Conservation (phyloP, 257 asterid species). For the Salvia hispanica region DNA sequence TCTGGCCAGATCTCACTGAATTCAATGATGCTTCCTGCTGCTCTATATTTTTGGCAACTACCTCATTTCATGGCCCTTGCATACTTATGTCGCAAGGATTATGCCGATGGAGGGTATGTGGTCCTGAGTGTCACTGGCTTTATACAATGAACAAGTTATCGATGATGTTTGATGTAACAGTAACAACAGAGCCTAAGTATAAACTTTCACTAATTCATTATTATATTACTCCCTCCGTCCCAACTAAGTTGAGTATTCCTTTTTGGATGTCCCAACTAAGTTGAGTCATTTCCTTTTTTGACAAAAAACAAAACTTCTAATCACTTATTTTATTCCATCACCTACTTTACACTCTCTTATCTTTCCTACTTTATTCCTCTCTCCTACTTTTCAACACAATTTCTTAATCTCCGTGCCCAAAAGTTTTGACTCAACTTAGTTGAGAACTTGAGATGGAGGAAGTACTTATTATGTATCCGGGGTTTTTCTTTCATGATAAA, state of each 20-base stretch:
- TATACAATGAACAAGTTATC: background rate
- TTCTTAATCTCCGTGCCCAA: too few species aligned
- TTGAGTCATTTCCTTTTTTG: too few species aligned
- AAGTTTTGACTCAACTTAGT: too few species aligned
- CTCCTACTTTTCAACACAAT: too few species aligned
- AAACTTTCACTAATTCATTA: background rate
- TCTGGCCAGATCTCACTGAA: slow-evolving; percentile 76
- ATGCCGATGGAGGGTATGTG: slow-evolving; percentile 92
- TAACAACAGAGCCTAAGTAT: background rate
- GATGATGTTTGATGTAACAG: slow-evolving; percentile 16
- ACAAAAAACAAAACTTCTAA: too few species aligned
- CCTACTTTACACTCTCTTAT: too few species aligned
- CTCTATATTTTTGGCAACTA: slow-evolving; percentile 93
- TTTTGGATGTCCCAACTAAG: too few species aligned
- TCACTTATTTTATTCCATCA: too few species aligned
- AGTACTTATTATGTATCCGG: too few species aligned
- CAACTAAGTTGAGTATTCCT: too few species aligned
- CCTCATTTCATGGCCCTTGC: slow-evolving; percentile 99
- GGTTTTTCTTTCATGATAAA: slow-evolving; percentile 9
- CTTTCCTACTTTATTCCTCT: too few species aligned
- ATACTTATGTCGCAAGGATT: slow-evolving; percentile 89
- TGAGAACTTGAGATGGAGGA: too few species aligned
- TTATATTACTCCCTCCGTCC: background rate
- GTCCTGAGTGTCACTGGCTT: slow-evolving; percentile 8
- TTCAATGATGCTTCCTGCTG: slow-evolving; percentile 88